Evolutionary conservation across 2,329 filamentous ascomycete species (phyloP).

Genomic region (Furcasterigmium sp.): DNA sequence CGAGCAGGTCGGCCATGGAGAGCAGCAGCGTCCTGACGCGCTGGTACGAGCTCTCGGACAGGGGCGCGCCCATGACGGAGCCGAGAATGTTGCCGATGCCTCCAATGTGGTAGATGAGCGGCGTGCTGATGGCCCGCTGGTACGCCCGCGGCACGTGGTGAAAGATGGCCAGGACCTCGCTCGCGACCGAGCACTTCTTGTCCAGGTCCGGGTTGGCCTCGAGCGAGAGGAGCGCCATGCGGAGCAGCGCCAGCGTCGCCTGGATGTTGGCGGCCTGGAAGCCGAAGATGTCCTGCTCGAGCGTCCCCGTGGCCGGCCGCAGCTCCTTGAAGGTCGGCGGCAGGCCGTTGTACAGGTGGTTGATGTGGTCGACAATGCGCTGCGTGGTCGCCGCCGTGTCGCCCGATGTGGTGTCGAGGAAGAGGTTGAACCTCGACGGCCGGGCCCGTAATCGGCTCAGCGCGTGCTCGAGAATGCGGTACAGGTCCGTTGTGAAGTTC

Average conservation of each 20-base stretch:
- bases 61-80: slow-evolving; percentile 23
- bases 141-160: slow-evolving; percentile 19
- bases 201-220: slow-evolving; percentile 19
- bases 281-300: slow-evolving; percentile 19
- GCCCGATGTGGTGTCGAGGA: neutral
- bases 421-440: neutral
- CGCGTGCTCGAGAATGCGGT: slow-evolving; percentile 48
- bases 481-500: slow-evolving; percentile 53
- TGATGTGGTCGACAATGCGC: neutral
- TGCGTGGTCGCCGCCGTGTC: neutral
- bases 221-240: slow-evolving; percentile 21
- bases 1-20: slow-evolving; percentile 23
- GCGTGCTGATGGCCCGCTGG: slow-evolving; percentile 23
- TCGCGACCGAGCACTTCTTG: slow-evolving; percentile 22
- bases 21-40: slow-evolving; percentile 21
- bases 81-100: slow-evolving; percentile 27
- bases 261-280: slow-evolving; percentile 28
- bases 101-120: slow-evolving; percentile 24
- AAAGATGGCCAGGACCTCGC: slow-evolving; percentile 21
- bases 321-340: neutral
- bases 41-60: slow-evolving; percentile 20
- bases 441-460: slow-evolving; percentile 11
- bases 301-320: neutral
- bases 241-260: slow-evolving; percentile 23
- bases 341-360: neutral